Percentiles rank a stretch among this genome's conserved stretches.
Evolutionary conservation across 2,329 filamentous ascomycete species (phyloP).

Genomic region (Neofusicoccum kwambonambiense): DNA sequence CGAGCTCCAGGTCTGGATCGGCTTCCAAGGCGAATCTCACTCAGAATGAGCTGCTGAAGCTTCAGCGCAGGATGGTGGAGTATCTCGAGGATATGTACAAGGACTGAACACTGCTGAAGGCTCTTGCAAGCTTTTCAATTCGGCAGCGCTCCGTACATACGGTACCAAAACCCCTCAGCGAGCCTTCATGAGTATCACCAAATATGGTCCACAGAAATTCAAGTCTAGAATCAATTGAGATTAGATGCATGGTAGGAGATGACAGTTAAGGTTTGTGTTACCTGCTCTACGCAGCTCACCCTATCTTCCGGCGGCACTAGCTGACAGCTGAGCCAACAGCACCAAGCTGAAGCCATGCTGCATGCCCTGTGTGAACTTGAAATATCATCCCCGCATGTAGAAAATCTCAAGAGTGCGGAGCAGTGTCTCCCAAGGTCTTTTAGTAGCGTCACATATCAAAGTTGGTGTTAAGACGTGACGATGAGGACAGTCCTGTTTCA

Average conservation of each 20-base stretch:
- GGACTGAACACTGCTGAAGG: slow-evolving; percentile 23
- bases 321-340: not conserved
- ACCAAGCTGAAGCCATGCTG: not conserved
- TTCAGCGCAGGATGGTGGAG: slow-evolving; percentile 36
- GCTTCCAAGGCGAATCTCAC: slow-evolving; percentile 27
- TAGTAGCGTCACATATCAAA: no score
- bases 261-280: no score
- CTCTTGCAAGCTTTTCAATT: not conserved
- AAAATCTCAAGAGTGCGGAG: not conserved
- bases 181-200: no score
- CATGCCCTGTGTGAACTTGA: not conserved
- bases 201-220: no score
- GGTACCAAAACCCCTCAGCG: no score
- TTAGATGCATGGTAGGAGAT: not conserved
- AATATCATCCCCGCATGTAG: no score
- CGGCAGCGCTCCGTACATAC: not conserved
- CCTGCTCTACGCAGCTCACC: no score
- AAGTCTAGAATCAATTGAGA: no score
- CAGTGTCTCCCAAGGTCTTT: not conserved
- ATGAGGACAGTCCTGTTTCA: no score
- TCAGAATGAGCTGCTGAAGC: slow-evolving; percentile 28
- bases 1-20: not conserved
- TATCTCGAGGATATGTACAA: slow-evolving; percentile 42
- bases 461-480: no score
- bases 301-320: not conserved